Evolutionary conservation across 2,329 filamentous ascomycete genomes (phyloP).

Genomic region (Aspergillus vadensis): DNA sequence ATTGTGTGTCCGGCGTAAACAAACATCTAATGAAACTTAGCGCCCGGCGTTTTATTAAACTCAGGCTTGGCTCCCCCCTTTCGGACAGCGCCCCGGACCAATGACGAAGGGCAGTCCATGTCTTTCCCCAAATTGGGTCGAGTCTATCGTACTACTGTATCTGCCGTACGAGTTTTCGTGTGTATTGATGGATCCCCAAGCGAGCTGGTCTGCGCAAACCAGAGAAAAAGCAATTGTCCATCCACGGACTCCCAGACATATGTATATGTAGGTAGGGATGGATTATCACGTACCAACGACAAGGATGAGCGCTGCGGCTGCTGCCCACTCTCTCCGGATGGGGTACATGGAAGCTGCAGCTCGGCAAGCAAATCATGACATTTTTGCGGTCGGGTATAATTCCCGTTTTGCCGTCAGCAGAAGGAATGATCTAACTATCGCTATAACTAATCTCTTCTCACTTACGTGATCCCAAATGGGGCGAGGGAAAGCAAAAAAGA

Average conservation of each 20-base stretch:
- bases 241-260: not conserved
- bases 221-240: not conserved
- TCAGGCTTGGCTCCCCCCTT: conserved; percentile 16
- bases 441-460: not conserved
- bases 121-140: not conserved
- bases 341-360: conserved; percentile 3
- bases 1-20: not conserved
- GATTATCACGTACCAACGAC: not conserved
- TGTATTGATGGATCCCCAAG: not conserved
- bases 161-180: not conserved
- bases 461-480: not conserved
- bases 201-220: not conserved
- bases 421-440: not conserved
- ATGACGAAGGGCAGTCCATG: conserved; percentile 1
- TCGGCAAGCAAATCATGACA: not conserved
- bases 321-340: conserved; percentile 1
- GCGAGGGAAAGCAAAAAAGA: not conserved
- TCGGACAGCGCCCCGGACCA: conserved; percentile 6
- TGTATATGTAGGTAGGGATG: not conserved
- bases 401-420: not conserved
- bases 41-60: conserved; percentile 18
- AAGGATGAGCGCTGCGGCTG: conserved; percentile 4
- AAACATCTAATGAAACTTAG: conserved; percentile 12
- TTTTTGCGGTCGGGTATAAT: conserved; percentile 2
- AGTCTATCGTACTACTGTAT: not conserved